Conservation (phyloP, 345 rosid species). For the Eucalyptus guilfoylei region DNA sequence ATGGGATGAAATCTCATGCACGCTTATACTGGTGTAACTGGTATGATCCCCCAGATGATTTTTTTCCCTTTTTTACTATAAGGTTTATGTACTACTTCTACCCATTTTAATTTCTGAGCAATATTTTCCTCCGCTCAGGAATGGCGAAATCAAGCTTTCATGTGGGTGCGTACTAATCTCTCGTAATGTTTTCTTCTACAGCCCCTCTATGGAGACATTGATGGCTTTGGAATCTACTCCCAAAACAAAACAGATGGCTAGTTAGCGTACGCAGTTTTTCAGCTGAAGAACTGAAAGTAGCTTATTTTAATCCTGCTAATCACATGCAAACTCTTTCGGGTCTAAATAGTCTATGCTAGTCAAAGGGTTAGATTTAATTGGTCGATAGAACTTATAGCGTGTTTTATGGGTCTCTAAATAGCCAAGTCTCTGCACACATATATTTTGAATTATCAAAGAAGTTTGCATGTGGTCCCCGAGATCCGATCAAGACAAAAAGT, state of each 20-base stretch:
- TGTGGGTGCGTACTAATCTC: neutral
- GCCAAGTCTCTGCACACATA: neutral
- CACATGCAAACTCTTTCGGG: neutral
- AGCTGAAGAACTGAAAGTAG: neutral
- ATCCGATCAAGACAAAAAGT: neutral
- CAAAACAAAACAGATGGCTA: constrained; percentile 58
- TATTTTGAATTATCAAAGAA: neutral
- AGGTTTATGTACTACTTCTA: neutral
- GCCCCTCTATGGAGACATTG: constrained; percentile 78
- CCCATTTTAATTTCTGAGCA: neutral
- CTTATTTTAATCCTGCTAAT: neutral
- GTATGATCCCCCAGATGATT: neutral
- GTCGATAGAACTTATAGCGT: accelerated
- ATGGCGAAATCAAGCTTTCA: neutral
- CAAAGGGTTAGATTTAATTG: neutral
- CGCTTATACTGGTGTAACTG: neutral
- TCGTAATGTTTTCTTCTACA: constrained; percentile 2
- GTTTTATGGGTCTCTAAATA: neutral
- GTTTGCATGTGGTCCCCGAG: neutral
- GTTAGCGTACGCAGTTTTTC: neutral
- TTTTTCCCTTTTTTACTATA: neutral
- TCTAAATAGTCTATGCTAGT: neutral
- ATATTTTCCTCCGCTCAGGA: neutral
- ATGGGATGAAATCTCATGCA: neutral
- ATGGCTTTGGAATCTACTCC: constrained; percentile 88